Conservation (phyloP, 2,329 filamentous ascomycete genomes). For the Ophiocordyceps camponoti-leonardi region DNA sequence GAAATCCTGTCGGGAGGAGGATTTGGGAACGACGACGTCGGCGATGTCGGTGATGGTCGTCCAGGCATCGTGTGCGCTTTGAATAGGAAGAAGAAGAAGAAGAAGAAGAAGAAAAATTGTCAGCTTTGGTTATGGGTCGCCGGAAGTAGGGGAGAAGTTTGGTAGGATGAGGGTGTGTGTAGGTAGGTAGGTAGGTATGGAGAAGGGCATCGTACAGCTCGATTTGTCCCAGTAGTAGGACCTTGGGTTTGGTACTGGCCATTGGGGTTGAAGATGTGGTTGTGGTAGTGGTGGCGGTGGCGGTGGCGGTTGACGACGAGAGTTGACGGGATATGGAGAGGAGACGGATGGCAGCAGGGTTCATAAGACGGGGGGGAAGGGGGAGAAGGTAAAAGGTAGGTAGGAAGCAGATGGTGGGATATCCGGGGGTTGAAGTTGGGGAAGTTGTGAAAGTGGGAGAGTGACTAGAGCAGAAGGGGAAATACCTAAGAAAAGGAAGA, state of each 20-base stretch:
- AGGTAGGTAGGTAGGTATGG: too few relatives aligned
- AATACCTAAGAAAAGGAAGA: not conserved
- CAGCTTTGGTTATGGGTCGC: not conserved
- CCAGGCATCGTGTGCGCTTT: conserved; percentile 50
- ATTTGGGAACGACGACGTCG: conserved; percentile 26
- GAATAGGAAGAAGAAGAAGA: too few relatives aligned
- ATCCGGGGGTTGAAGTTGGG: too few relatives aligned
- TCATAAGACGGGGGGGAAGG: too few relatives aligned
- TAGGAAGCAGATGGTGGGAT: too few relatives aligned
- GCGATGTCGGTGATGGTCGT: conserved; percentile 41
- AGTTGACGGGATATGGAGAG: not conserved
- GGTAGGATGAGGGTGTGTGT: too few relatives aligned
- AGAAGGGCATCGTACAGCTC: conserved; percentile 15
- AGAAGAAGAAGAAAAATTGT: not conserved
- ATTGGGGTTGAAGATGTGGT: conserved; percentile 6
- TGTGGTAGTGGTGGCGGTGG: too few relatives aligned
- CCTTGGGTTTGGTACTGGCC: conserved; percentile 14
- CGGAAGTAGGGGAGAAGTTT: too few relatives aligned
- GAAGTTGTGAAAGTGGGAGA: too few relatives aligned
- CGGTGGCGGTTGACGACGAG: not conserved
- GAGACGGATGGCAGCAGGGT: not conserved
- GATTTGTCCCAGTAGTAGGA: conserved; percentile 22
- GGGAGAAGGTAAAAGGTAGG: too few relatives aligned
- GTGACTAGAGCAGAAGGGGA: not conserved
- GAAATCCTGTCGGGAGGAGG: conserved; percentile 5